Base-by-base conservation (phyloP, 129 eudicot species). In the Artemisia tridentata region DNA sequence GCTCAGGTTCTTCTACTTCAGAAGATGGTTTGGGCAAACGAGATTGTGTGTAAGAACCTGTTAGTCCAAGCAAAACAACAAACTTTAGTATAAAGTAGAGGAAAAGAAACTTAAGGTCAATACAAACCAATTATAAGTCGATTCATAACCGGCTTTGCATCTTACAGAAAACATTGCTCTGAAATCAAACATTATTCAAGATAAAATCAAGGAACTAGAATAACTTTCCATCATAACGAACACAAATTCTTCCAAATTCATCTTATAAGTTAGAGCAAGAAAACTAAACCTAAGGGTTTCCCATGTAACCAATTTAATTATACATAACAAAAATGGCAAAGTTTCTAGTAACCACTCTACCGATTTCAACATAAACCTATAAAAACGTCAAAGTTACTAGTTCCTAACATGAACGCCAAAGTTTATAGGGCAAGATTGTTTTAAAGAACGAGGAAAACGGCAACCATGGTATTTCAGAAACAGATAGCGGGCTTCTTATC, bases 31-130 rank as follows among this genome's bases (percentile, higher is more conserved):
- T 89, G 3, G 85, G 86, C 54, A 65, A 7, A 69, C 84, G 79
- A 72, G 96, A 56, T 76, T 84, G 82, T 50, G 79, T 80, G 23
- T 50, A 52, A 63, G 73, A 72, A 68, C 83, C 89, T 86, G 68
- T 53, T 60, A 38, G 29, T 64, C 6, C 16, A 13, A 71, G 18
- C 2, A 57, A 46, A 67, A 11, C 56, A 15, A 31, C 41, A 31
- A 70, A 45, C 25, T 43, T 45, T 7, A 60, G 53, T 14, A 20
- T 63, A 31, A 29, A 8, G 1, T 16, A 20, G 7, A 15, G 51
- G 61, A 63, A 59, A 34, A 71, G 16, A 34, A 4, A 59, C 1
- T 4, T 6, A 54, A 67, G 16, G 7, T 27, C 62, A 29, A 69
- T 38, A 66, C 2, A 11, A 13, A 41, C 17, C 61, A 53, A 38